phyloP scores from a whole-genome alignment of 1,284 basidiomycete genomes.

The Cutaneotrichosporon sp. region DNA sequence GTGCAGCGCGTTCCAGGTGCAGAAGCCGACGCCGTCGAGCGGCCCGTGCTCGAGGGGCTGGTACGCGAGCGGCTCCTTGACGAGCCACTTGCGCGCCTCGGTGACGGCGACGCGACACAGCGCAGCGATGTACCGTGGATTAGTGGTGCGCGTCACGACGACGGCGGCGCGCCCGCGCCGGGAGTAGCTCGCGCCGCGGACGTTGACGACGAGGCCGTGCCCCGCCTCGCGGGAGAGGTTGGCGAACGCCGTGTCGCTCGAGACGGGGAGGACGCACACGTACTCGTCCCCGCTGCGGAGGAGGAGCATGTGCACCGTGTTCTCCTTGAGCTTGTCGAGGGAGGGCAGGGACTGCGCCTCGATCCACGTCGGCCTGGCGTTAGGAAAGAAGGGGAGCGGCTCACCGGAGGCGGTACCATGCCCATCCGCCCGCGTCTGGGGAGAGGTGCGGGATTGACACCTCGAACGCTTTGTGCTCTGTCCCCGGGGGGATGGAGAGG shows the following conservation, averaged over 20 bases:
- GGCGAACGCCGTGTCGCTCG: slow-evolving; percentile 6
- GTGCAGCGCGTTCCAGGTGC: slow-evolving; percentile 23
- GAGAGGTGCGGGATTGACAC: neutral
- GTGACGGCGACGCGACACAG: slow-evolving; percentile 8
- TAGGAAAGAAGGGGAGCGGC: neutral
- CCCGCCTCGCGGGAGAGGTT: neutral
- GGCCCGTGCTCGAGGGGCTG: slow-evolving; percentile 1
- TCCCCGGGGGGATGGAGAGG: neutral
- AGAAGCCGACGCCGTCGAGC: slow-evolving; percentile 22
- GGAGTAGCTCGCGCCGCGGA: neutral
- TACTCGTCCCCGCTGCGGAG: slow-evolving; percentile 4
- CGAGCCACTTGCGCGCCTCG: slow-evolving; percentile 7
- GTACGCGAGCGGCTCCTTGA: neutral
- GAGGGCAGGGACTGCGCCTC: slow-evolving; percentile 11
- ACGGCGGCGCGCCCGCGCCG: neutral
- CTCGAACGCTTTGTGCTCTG: neutral
- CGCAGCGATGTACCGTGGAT: neutral
- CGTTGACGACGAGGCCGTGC: neutral
- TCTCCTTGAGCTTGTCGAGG: neutral
- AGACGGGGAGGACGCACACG: slow-evolving; percentile 14
- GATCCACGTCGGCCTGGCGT: slow-evolving; percentile 18
- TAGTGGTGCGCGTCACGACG: neutral
- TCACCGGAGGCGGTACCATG: slow-evolving; percentile 14
- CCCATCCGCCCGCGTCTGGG: slow-evolving; percentile 6
- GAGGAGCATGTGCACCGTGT: slow-evolving; percentile 14